These are phyloP conservation scores for Strigomonas galati DNA, from an alignment of 208 protist species.

Conservation along the genomic window DNA sequence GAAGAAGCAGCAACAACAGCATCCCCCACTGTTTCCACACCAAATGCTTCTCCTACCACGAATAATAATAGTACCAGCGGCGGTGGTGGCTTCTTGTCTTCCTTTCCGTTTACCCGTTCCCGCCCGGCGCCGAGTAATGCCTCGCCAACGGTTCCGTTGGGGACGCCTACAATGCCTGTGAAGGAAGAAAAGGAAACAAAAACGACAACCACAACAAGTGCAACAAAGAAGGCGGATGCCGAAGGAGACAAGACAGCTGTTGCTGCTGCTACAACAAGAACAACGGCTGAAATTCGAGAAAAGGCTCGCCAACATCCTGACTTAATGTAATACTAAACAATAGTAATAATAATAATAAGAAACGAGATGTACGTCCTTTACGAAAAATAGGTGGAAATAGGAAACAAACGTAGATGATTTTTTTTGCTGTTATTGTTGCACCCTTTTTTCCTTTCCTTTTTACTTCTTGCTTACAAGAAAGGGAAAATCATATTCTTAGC, in stretches of 20 bases:
- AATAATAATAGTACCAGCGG: too few species aligned
- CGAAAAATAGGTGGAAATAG: not conserved
- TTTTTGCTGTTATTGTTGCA: not conserved
- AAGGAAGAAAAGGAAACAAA: not conserved
- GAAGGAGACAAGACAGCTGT: not conserved
- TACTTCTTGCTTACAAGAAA: slow-evolving; percentile 9
- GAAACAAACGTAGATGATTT: not conserved
- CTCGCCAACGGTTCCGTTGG: not conserved
- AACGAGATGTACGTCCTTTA: not conserved
- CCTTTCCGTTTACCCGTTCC: too few species aligned
- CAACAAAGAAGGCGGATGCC: not conserved
- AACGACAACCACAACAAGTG: not conserved
- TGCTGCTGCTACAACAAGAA: too few species aligned
- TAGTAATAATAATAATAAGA: slow-evolving; percentile 7
- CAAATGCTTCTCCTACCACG: too few species aligned
- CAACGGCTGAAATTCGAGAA: too few species aligned
- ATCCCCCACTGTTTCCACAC: too few species aligned
- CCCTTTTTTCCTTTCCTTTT: not conserved
- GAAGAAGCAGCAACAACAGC: too few species aligned
- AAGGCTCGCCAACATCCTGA: not conserved
- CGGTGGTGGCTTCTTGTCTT: too few species aligned
- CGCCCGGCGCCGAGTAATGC: not conserved
- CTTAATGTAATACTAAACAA: not conserved
- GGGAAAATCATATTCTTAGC: too few species aligned
- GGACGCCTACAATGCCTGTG: too few species aligned